Percentiles rank a stretch among this genome's conserved stretches.
phyloP scores from a whole-genome alignment of 768 basidiomycete species.

The Hydnum rufescens region DNA sequence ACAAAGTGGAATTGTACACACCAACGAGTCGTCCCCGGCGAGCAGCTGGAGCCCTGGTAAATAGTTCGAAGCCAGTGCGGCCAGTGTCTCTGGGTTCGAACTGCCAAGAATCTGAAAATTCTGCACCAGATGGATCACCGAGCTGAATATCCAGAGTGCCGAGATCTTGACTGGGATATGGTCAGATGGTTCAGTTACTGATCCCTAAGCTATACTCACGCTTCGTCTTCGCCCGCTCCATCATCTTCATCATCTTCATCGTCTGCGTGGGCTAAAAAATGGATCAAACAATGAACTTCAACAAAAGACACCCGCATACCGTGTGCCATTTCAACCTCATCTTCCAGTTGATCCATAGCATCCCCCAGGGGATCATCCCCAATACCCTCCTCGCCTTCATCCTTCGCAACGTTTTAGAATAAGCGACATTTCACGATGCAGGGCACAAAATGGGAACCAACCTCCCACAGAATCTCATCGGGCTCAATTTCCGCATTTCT shows the following conservation, averaged over 20 bases:
- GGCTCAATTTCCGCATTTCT: constrained; percentile 71
- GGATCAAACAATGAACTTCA: not conserved
- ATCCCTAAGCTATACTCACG: not conserved
- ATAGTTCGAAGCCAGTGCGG: too few relatives aligned
- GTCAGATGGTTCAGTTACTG: not conserved
- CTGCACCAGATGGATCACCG: not conserved
- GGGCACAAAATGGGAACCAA: constrained; percentile 17
- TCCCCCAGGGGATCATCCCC: constrained; percentile 11
- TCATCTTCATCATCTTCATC: constrained; percentile 18
- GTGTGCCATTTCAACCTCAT: not conserved
- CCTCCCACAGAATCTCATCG: constrained; percentile 38
- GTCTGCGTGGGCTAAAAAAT: constrained; percentile 13
- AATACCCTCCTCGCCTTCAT: constrained; percentile 17
- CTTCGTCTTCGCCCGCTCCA: not conserved
- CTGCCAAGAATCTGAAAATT: not conserved
- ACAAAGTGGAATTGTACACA: too few relatives aligned
- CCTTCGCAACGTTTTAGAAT: constrained; percentile 4
- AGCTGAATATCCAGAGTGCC: not conserved
- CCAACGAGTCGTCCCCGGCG: too few relatives aligned
- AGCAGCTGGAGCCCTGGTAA: too few relatives aligned
- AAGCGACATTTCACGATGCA: not conserved
- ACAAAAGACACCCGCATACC: too few relatives aligned
- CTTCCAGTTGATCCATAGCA: not conserved
- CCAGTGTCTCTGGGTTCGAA: too few relatives aligned
- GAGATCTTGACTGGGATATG: not conserved